phyloP scores from a whole-genome alignment of 1,139 yeast genomes.

The Nakaseomyces glabratus region DNA sequence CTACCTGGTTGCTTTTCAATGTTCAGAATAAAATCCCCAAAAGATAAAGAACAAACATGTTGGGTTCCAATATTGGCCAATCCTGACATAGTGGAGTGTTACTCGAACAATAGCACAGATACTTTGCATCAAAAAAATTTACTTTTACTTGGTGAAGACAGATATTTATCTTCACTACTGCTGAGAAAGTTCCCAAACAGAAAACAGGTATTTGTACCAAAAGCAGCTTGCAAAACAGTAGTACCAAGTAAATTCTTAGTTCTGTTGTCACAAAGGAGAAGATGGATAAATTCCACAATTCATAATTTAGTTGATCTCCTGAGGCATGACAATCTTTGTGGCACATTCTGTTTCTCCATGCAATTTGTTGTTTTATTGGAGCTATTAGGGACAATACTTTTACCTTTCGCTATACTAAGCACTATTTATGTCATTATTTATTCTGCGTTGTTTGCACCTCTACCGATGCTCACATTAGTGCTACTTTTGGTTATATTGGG shows the following conservation, averaged over 20 bases:
- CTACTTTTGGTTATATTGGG: constrained; percentile 80
- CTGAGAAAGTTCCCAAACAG: constrained; percentile 87
- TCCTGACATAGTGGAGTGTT: constrained; percentile 93
- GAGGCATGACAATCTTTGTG: constrained; percentile 83
- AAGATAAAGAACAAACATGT: constrained; percentile 46
- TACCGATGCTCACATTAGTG: constrained; percentile 72
- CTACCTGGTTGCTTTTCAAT: constrained; percentile 96
- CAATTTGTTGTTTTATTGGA: constrained; percentile 87
- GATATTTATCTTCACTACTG: constrained; percentile 83
- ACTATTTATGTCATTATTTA: constrained; percentile 72
- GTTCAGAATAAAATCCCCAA: constrained; percentile 91
- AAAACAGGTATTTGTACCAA: constrained; percentile 82
- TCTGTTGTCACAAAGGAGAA: constrained; percentile 86
- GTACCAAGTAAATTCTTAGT: constrained; percentile 84
- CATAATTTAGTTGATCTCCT: constrained; percentile 90
- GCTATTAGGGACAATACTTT: constrained; percentile 78
- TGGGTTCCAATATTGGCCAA: constrained; percentile 97
- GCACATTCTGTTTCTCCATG: constrained; percentile 96
- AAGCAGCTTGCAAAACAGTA: constrained; percentile 90
- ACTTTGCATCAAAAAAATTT: constrained; percentile 86
- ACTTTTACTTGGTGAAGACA: constrained; percentile 85
- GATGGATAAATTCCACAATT: constrained; percentile 97
- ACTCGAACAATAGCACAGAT: constrained; percentile 79
- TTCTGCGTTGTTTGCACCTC: constrained; percentile 68
- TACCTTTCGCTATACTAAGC: constrained; percentile 85